A percentile compares a stretch with the other conserved stretches of the same genome.
These are phyloP conservation scores for Coemansia sp. DNA, from an alignment of 192 early-diverging fungal genomes.

Conservation along the genomic window DNA sequence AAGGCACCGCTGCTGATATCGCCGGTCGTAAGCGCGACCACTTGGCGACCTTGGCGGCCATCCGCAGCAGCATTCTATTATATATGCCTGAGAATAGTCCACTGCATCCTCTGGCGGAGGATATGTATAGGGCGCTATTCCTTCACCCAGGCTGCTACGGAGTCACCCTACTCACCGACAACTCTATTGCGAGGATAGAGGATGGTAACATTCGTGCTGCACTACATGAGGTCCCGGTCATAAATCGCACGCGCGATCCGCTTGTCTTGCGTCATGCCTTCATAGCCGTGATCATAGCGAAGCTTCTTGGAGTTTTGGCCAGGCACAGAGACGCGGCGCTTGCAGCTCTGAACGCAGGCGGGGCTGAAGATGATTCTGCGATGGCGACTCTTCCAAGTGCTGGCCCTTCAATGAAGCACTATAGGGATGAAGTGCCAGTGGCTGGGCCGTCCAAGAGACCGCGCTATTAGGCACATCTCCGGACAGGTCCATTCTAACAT, in stretches of 20 bases:
- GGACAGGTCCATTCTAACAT: not conserved
- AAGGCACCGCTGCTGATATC: not conserved
- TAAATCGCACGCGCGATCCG: not conserved
- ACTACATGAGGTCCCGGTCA: not conserved
- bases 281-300: not conserved
- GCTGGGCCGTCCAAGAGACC: not conserved
- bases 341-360: not conserved
- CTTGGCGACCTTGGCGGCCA: not conserved
- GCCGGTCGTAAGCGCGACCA: not conserved
- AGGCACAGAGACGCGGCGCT: not conserved
- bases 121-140: not conserved
- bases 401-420: not conserved
- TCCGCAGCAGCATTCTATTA: not conserved
- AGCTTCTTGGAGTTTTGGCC: not conserved
- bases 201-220: not conserved
- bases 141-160: not conserved
- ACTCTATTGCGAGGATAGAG: not conserved
- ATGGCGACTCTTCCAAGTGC: not conserved
- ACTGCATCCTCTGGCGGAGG: not conserved
- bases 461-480: not conserved
- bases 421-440: not conserved
- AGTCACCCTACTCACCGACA: not conserved
- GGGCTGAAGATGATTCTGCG: not conserved
- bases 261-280: not conserved
- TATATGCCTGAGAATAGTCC: not conserved